Evolutionary conservation across 2,329 filamentous ascomycete genomes (phyloP), one percentile per base, ranked within the genome.

Genomic region (Akanthomyces muscarius): DNA sequence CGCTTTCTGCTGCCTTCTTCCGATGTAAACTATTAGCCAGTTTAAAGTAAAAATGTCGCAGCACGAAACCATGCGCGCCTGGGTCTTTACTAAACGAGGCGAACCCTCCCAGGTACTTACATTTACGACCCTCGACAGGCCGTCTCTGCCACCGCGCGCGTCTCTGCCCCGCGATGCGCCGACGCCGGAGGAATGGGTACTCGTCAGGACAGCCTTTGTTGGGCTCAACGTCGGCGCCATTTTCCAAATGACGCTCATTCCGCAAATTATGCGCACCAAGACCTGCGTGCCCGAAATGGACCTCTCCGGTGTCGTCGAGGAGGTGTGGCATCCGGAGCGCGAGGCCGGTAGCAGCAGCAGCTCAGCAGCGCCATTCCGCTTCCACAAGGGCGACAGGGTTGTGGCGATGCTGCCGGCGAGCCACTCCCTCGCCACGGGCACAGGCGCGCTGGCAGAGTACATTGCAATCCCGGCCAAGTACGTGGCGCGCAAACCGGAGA

Each of bases 201-300:
- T 79, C 36, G 67, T 81, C 62, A 75, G 72, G 56, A 69, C 77
- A n/a, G 72, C 75, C 61, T 76, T 78, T 61, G 77, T 75, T 4
- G 77, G 76, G 16, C 77, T 82, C 63, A 81, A 81, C 64, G 77
- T 77, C 5, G 78, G 78, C 38, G 75, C 77, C 61, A 73, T 75
- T 42, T 74, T 78, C 52, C 72, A 77, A 21, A 75, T 79, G 71
- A 70, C 72, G n/a, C 69, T 80, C 5, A 65, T 79, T 42, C 78
- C 78, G 60, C 71, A 66, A 61, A 72, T 74, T 53, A 71, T 72
- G 65, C 76, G 79, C 65, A 67, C 66, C 65, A 68, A 65, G 56
- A 71, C 64, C 5, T 78, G 63, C 51, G 73, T 76, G 1, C 77
- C 78, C 6, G 79, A 80, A 18, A 73, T 78, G 66, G 79, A 81